Conservation (phyloP, 768 basidiomycete species). For the Rhodotorula toruloides region DNA sequence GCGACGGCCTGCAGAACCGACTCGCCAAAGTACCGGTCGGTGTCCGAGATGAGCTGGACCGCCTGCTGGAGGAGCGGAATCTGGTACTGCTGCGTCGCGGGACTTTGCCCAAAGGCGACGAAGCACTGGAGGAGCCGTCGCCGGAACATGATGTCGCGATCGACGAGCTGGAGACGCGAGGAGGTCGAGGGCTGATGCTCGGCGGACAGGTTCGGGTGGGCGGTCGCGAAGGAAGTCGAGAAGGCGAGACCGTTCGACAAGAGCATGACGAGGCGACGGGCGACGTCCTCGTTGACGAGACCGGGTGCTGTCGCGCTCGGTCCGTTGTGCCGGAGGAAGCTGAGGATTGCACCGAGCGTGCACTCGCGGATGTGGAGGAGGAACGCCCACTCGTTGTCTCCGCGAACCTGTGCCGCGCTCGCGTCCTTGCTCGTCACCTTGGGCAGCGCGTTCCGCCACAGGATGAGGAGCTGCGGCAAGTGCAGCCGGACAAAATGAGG, state of each 20-base stretch:
- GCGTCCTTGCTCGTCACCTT: constrained; percentile 89
- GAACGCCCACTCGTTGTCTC: constrained; percentile 79
- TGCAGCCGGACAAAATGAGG: constrained; percentile 90
- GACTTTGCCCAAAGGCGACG: constrained; percentile 65
- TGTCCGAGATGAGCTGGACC: constrained; percentile 74
- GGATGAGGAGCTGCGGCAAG: constrained; percentile 83
- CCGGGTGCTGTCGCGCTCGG: constrained; percentile 47
- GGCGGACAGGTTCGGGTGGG: constrained; percentile 60
- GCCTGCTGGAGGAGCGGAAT: constrained; percentile 71
- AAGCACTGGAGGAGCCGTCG: constrained; percentile 87
- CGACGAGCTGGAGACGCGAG: constrained; percentile 56
- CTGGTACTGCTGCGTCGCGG: constrained; percentile 78
- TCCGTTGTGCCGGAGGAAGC: constrained; percentile 74
- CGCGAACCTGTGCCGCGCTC: constrained; percentile 57
- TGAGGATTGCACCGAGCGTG: constrained; percentile 78
- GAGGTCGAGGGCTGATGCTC: constrained; percentile 46
- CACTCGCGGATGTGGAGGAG: constrained; percentile 83
- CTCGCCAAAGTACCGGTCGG: constrained; percentile 68
- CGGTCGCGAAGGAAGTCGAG: constrained; percentile 71
- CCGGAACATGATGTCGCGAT: constrained; percentile 75
- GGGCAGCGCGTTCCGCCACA: constrained; percentile 95
- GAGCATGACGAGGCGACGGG: constrained; percentile 76
- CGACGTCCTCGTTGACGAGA: constrained; percentile 83
- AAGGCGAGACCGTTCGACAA: constrained; percentile 86
- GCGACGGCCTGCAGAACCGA: constrained; percentile 85